Evolutionary conservation across 1,139 yeast species (phyloP), one percentile per base, ranked within the genome.

Genomic region (Ogataea hybrid): DNA sequence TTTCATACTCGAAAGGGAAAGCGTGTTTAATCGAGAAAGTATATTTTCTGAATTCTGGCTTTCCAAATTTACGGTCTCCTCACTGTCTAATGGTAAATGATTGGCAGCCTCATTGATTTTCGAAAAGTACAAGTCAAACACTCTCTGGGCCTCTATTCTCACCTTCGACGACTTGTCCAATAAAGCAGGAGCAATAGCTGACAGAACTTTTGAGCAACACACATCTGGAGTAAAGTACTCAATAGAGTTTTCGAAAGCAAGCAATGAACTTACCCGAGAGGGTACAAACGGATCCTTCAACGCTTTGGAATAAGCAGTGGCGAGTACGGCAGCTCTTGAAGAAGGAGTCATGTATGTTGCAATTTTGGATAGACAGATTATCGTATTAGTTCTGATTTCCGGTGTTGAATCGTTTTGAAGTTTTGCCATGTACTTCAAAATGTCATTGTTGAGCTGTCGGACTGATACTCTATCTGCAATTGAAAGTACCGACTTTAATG

Each of bases 301-400:
- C 0, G 95, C 84, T 56, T 89, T 81, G 2, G 88, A 77, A 54
- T 87, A 84, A 0, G 97, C 97, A 1, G 97, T 88, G 7, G 89
- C 81, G 34, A 92, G 67, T 2, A 92, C 96, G 28, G 80, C 81
- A 27, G 83, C 72, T 48, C 83, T 71, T 3, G 87, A 78, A 16
- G 65, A 67, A 18, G 71, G 66, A 46, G 82, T 82, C 48, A 92
- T 75, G 48, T 73, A 68, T 25, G 73, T 67, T 0, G 96, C 82
- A 25, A 92, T 81, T 46, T 79, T 79, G 21, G 88, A 81, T 20
- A 92, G 74, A 32, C 88, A 73, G 20, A 87, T 74, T 17, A 94
- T 76, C 0, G 97, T 90, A 63, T 88, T 86, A 6, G 92, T 88
- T 52, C 98, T 69, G 15, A 92, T 86, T 18, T 87, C 86, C 1